These are phyloP conservation scores for Chytriomyces confervae DNA, from an alignment of 192 early-diverging fungal genomes.

Conservation along the genomic window DNA sequence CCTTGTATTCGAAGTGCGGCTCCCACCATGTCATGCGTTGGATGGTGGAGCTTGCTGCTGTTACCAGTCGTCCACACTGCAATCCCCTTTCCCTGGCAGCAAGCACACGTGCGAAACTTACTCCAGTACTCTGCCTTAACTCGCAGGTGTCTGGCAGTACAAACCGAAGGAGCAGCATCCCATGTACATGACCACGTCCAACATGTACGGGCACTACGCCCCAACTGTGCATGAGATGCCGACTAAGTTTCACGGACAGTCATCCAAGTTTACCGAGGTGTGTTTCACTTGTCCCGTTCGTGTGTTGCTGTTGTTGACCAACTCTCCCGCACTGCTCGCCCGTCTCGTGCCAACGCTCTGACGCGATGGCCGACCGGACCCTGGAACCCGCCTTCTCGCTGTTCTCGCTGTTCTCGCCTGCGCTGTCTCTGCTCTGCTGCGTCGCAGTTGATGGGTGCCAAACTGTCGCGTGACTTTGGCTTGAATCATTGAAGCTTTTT, in stretches of 20 bases:
- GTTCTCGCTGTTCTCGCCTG: too few relatives aligned
- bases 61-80: too few relatives aligned
- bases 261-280: slow-evolving; percentile 56
- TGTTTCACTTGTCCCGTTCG: slow-evolving; percentile 29
- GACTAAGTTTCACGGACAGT: slow-evolving; percentile 52
- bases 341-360: too few relatives aligned
- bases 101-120: background rate
- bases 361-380: too few relatives aligned
- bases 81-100: background rate
- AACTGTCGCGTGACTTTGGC: slow-evolving; percentile 27
- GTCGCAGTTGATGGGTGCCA: slow-evolving; percentile 29
- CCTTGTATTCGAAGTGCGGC: background rate
- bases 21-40: too few relatives aligned
- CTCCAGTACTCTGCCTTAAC: background rate
- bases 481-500: slow-evolving; percentile 23
- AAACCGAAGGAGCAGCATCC: slow-evolving; percentile 47
- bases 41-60: too few relatives aligned
- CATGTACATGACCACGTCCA: slow-evolving; percentile 59
- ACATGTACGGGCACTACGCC: slow-evolving; percentile 45
- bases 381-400: too few relatives aligned
- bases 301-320: slow-evolving; percentile 8
- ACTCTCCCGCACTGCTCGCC: too few relatives aligned
- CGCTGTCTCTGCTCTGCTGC: background rate
- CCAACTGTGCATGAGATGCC: slow-evolving; percentile 65
- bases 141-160: slow-evolving; percentile 48